These are phyloP conservation scores for Toxicodendron radicans DNA, from an alignment of 345 rosid species.

Conservation along the genomic window DNA sequence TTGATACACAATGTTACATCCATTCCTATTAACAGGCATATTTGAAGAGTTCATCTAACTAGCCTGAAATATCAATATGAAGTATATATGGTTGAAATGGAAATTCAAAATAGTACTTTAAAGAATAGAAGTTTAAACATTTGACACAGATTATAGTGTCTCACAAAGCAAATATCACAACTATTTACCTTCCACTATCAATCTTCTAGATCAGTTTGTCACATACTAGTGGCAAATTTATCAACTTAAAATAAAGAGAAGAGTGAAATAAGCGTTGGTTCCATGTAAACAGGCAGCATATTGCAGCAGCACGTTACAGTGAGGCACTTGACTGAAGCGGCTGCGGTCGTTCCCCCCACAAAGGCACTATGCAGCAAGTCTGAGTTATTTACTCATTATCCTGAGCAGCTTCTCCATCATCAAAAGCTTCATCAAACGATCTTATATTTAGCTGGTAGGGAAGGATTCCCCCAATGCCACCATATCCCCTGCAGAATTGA, in stretches of 20 bases:
- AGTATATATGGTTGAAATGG: neutral
- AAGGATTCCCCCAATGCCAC: slow-evolving; percentile 42
- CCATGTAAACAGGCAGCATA: no score
- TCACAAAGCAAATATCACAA: no score
- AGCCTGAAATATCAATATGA: neutral
- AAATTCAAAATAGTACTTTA: no score
- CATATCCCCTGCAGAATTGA: slow-evolving; percentile 37
- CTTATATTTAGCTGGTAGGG: slow-evolving; percentile 32
- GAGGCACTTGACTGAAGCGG: neutral
- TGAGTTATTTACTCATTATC: slow-evolving; percentile 18
- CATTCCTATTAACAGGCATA: neutral
- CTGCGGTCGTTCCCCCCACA: neutral
- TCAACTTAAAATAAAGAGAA: no score
- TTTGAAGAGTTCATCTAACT: no score
- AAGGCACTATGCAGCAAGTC: neutral
- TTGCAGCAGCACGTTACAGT: neutral
- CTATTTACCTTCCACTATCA: no score
- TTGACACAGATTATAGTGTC: neutral
- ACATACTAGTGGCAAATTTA: no score
- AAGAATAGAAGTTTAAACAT: no score
- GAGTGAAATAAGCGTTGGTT: no score
- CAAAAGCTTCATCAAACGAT: slow-evolving; percentile 25
- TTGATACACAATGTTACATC: neutral
- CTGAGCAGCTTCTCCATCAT: slow-evolving; percentile 19
- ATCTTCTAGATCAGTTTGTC: no score